Evolutionary conservation across 768 basidiomycete genomes (phyloP).

Genomic region (Gloeophyllum trabeum): DNA sequence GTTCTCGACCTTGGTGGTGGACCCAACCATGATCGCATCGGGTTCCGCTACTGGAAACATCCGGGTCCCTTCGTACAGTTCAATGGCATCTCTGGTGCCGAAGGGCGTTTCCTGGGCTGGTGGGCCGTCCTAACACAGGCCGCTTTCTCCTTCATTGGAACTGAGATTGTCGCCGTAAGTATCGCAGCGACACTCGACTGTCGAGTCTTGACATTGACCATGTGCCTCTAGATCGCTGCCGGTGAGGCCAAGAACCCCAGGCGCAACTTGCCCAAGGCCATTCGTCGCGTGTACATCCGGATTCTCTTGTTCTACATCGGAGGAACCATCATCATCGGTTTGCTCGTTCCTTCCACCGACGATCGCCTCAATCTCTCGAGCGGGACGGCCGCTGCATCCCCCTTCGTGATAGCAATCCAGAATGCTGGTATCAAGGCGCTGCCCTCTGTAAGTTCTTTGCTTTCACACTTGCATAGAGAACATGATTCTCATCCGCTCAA

Average conservation of each 20-base stretch:
- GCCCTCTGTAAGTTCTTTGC: conserved; percentile 49
- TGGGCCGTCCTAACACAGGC: conserved; percentile 74
- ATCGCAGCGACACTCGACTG: too few species aligned
- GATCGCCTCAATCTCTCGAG: conserved; percentile 34
- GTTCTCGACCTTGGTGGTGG: conserved; percentile 86
- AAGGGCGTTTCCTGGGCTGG: conserved; percentile 69
- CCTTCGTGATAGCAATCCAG: conserved; percentile 86
- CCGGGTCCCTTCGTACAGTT: conserved; percentile 85
- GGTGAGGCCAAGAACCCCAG: conserved; percentile 89
- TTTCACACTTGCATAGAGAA: conserved; percentile 1
- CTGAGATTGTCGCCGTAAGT: conserved; percentile 79
- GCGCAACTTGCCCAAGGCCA: conserved; percentile 46
- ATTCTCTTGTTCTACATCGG: conserved; percentile 62
- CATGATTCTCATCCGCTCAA: background rate
- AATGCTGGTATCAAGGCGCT: conserved; percentile 79
- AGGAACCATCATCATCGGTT: conserved; percentile 67
- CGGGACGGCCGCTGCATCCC: conserved; percentile 63
- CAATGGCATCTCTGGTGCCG: conserved; percentile 45
- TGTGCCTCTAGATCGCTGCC: conserved; percentile 52
- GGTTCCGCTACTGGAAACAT: conserved; percentile 75
- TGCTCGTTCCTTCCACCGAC: conserved; percentile 71
- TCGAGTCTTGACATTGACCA: too few species aligned
- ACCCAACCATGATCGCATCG: conserved; percentile 61
- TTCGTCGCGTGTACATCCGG: conserved; percentile 55
- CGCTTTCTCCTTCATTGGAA: conserved; percentile 89